phyloP scores from a whole-genome alignment of 192 early-diverging fungal genomes.

The Ambispora gerdemannii region DNA sequence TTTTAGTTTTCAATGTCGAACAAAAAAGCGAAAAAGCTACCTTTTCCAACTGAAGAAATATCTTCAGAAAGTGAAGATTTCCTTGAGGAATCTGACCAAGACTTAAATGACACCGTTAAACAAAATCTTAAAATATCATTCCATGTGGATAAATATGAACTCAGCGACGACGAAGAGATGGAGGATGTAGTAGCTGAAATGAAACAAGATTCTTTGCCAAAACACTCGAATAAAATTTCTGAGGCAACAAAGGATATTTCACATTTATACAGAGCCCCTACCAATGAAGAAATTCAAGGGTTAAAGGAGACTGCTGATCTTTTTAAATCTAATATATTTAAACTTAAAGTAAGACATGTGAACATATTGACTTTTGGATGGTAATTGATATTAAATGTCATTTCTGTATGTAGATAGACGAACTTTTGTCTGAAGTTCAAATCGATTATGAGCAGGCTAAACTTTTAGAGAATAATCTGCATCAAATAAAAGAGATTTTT shows the following conservation, averaged over 20 bases:
- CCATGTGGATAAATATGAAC: no score
- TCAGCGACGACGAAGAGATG: no score
- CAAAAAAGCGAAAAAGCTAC: no score
- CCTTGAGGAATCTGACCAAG: no score
- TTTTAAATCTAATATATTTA: conserved; percentile 90
- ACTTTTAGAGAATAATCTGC: conserved; percentile 61
- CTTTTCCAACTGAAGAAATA: no score
- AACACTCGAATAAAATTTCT: no score
- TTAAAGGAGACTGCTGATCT: conserved; percentile 78
- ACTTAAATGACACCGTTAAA: no score
- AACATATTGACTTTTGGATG: conserved; percentile 28
- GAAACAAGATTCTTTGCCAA: no score
- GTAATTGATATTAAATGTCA: conserved; percentile 1
- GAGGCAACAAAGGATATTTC: neutral
- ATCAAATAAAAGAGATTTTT: conserved; percentile 65
- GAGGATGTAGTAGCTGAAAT: no score
- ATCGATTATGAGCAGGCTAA: conserved; percentile 59
- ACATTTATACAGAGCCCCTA: conserved; percentile 49
- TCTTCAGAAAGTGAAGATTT: no score
- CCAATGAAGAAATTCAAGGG: conserved; percentile 79
- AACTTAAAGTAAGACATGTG: conserved; percentile 69
- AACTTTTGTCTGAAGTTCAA: conserved; percentile 66
- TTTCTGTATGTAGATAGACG: conserved; percentile 20
- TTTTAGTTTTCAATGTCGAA: no score
- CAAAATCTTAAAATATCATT: no score